phyloP scores from a whole-genome alignment of 1,284 basidiomycete species.

The Cryptococcus jaspeensis region DNA sequence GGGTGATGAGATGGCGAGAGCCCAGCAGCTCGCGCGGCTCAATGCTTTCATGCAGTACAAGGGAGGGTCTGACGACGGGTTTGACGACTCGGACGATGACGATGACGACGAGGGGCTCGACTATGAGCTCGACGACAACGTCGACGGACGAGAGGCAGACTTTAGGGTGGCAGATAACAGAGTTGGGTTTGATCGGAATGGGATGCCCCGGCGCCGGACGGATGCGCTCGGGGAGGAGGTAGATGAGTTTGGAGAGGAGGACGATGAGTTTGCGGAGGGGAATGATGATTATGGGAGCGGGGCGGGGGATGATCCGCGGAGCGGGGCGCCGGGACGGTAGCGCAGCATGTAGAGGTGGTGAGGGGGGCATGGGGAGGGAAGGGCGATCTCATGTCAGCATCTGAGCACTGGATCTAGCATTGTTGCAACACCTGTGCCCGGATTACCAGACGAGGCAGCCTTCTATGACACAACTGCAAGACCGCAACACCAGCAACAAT shows the following conservation, averaged over 20 bases:
- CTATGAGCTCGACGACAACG: constrained; percentile 16
- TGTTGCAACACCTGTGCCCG: too few relatives aligned
- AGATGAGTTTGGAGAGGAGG: constrained; percentile 29
- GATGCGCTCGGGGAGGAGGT: constrained; percentile 26
- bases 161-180: constrained; percentile 10
- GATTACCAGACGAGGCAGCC: too few relatives aligned
- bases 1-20: constrained; percentile 33
- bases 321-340: constrained; percentile 9
- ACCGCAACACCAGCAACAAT: not conserved
- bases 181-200: constrained; percentile 23
- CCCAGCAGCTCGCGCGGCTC: constrained; percentile 25
- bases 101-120: constrained; percentile 18
- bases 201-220: constrained; percentile 17
- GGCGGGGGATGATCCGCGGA: constrained; percentile 8
- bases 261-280: constrained; percentile 37
- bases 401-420: not conserved
- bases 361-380: not conserved
- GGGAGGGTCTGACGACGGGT: constrained; percentile 5
- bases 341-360: not conserved
- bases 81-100: constrained; percentile 7
- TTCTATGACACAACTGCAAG: not conserved
- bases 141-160: not conserved
- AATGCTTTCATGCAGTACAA: constrained; percentile 38
- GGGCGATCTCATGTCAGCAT: too few relatives aligned
- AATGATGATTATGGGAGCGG: constrained; percentile 36